Conservation (phyloP, 2,329 filamentous ascomycete species). For the Xylariaceae sp. region DNA sequence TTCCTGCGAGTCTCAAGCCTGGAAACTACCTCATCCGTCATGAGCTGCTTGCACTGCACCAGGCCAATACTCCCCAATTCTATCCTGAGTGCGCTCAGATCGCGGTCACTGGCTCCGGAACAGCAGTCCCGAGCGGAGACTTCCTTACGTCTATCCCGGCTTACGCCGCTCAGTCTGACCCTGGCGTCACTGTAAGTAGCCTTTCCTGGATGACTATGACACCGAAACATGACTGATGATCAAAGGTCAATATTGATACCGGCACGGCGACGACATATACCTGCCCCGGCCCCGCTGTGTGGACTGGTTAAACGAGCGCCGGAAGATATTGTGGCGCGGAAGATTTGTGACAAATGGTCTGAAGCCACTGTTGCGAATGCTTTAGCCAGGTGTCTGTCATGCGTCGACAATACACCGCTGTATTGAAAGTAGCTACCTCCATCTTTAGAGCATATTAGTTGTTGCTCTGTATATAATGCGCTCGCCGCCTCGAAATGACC, state of each 20-base stretch:
- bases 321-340: no score
- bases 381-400: no score
- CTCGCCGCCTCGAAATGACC: no score
- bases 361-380: no score
- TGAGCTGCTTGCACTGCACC: constrained; percentile 54
- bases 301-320: constrained; percentile 35
- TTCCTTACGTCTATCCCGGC: constrained; percentile 43
- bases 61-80: constrained; percentile 40
- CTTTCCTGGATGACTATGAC: neutral
- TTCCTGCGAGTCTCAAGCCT: constrained; percentile 45
- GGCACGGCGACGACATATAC: constrained; percentile 43
- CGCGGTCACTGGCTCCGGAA: constrained; percentile 46
- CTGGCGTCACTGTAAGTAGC: constrained; percentile 41
- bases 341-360: no score
- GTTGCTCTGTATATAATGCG: no score
- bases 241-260: constrained; percentile 44
- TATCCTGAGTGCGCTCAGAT: constrained; percentile 56
- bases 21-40: constrained; percentile 56
- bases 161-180: constrained; percentile 42
- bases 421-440: no score
- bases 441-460: no score
- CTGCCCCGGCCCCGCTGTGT: constrained; percentile 44
- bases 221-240: constrained; percentile 5
- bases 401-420: no score
- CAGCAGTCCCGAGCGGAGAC: constrained; percentile 36